Percentiles rank a stretch among this genome's conserved stretches.
Conservation (phyloP, 1,284 basidiomycete species). For the Microbotryum lychnidis-dioicae region DNA sequence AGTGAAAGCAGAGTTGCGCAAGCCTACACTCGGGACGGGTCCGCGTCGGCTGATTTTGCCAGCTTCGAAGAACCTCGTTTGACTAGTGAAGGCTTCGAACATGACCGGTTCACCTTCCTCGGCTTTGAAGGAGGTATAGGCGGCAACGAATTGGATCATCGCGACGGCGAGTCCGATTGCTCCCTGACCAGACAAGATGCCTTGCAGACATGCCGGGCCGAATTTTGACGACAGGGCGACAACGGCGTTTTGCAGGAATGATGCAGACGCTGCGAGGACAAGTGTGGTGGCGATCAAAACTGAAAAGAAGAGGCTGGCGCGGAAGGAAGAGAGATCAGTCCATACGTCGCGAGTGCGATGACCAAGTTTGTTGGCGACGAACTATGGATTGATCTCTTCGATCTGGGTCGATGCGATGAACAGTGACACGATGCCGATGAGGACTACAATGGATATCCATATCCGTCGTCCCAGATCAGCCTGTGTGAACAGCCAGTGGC, state of each 20-base stretch:
- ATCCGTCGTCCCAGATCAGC: slow-evolving; percentile 22
- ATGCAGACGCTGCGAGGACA: slow-evolving; percentile 22
- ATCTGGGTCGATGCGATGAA: slow-evolving; percentile 29
- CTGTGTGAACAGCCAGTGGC: background rate
- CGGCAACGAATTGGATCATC: slow-evolving; percentile 33
- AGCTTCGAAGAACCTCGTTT: background rate
- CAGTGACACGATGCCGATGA: slow-evolving; percentile 18
- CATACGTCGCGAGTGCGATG: too few species aligned
- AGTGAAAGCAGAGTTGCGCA: slow-evolving; percentile 26
- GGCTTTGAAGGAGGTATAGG: slow-evolving; percentile 24
- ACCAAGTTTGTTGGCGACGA: background rate
- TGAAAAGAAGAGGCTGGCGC: slow-evolving; percentile 26
- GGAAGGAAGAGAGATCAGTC: background rate
- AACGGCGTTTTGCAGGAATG: slow-evolving; percentile 31
- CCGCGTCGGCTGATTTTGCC: background rate
- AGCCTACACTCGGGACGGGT: background rate
- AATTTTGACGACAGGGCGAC: slow-evolving; percentile 34
- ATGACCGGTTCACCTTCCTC: background rate
- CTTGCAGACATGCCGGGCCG: slow-evolving; percentile 35
- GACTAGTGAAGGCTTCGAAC: background rate
- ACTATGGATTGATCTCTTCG: slow-evolving; percentile 17
- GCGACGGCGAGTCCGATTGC: slow-evolving; percentile 34
- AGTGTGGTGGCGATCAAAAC: slow-evolving; percentile 23
- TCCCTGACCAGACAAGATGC: slow-evolving; percentile 35
- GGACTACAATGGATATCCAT: slow-evolving; percentile 12